Base-by-base conservation (phyloP, 2,329 filamentous ascomycete genomes). In the Alternaria ethzedia region DNA sequence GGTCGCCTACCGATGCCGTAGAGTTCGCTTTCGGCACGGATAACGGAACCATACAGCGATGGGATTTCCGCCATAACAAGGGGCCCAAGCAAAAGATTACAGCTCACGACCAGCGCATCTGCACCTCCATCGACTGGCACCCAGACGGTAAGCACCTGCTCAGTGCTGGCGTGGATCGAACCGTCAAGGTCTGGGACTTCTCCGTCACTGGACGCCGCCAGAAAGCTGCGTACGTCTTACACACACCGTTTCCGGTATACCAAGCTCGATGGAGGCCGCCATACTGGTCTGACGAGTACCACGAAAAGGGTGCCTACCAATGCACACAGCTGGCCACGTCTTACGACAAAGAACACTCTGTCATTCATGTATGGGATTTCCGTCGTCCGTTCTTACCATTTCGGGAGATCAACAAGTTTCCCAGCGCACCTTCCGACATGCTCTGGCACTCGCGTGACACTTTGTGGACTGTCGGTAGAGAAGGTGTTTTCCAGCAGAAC, bases 11-110 rank as follows among this genome's bases (percentile, higher is more conserved):
- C 7, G 87, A 90, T 68, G 87, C 85, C 15, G 81, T 87, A 59
- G 84, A 88, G 69, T 90, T 90, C 75, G 88, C 88, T 7, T 87
- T 88, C 68, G 87, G 87, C 47, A 89, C 88, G 15, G 88, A 90
- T 73, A 87, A 86, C 67, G 88, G 88, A 44, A 85, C 83, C 57
- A 85, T 90, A 49, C 88, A 90, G 74, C 82, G 86, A 66, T 90
- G 88, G 88, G 88, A 90, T 75, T 85, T 85, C 63, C 85, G 87
- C 60, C 85, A 87, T 66, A 80, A 83, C 56, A 86, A 83, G 68
- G 82, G 83, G 25, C 85, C 88, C 8, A 83, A 88, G 70, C 79
- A 90, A 69, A 86, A 86, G 67, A 87, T 90, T 59, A 85, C 86
- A 32, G 88, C 88, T 46, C 88, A 90, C 73, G 85, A 87, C 67